Conservation (phyloP, 345 rosid species). For the Luvunga scandens region DNA sequence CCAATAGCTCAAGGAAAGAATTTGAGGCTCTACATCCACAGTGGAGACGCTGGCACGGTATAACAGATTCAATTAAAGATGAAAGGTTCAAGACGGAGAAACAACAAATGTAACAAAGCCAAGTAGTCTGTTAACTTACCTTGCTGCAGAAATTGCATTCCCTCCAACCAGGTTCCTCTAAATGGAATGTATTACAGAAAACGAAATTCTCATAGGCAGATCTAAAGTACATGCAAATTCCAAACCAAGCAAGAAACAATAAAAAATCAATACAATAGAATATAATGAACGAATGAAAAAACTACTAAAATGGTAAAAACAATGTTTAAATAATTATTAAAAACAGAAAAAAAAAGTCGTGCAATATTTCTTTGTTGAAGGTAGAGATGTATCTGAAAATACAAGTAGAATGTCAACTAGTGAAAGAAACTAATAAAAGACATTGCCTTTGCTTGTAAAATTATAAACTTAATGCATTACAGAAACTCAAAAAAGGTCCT, state of each 20-base stretch:
- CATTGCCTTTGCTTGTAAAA: neutral
- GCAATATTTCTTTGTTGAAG: neutral
- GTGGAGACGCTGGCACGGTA: constrained; percentile 61
- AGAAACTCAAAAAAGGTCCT: neutral
- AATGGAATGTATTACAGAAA: constrained; percentile 76
- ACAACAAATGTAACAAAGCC: neutral
- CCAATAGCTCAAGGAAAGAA: constrained; percentile 55
- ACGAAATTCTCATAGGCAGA: constrained; percentile 62
- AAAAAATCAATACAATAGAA: constrained; percentile 1
- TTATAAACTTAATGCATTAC: neutral
- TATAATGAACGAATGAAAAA: constrained; percentile 2
- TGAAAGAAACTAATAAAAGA: neutral
- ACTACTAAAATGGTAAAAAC: neutral
- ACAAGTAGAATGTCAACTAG: neutral
- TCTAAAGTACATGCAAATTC: constrained; percentile 29
- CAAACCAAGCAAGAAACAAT: neutral
- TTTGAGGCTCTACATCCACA: constrained; percentile 88
- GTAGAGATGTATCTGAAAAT: neutral
- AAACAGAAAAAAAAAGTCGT: neutral
- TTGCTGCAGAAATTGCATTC: constrained; percentile 63
- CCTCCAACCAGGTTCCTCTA: constrained; percentile 87
- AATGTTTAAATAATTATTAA: neutral
- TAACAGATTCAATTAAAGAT: constrained; percentile 15
- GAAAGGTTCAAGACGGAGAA: neutral
- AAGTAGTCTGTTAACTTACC: constrained; percentile 32